These are phyloP conservation scores for Microbotryum saponariae DNA, from an alignment of 1,284 basidiomycete genomes.

Conservation along the genomic window DNA sequence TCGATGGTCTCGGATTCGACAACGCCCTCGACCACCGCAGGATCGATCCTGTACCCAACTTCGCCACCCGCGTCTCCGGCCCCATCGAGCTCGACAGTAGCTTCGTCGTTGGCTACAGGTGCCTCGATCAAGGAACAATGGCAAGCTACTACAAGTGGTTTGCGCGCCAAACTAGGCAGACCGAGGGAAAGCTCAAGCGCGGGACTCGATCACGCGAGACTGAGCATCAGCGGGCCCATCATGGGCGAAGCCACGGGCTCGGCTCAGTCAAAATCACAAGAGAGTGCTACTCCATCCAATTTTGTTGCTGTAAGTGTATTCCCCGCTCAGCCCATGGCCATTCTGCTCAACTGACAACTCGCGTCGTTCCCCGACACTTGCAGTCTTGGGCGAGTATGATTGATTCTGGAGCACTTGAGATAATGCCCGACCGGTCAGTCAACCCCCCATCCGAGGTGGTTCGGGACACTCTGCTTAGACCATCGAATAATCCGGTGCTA, in stretches of 20 bases:
- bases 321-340: background rate
- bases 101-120: background rate
- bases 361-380: slow-evolving; percentile 12
- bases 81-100: slow-evolving; percentile 1
- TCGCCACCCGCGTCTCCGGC: slow-evolving; percentile 7
- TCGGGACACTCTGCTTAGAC: too few species aligned
- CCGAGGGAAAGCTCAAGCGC: background rate
- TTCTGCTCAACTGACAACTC: background rate
- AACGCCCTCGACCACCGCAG: slow-evolving; percentile 1
- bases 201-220: slow-evolving; percentile 37
- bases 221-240: slow-evolving; percentile 42
- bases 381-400: slow-evolving; percentile 87
- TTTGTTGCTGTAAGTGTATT: slow-evolving; percentile 58
- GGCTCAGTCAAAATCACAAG: slow-evolving; percentile 32
- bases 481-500: slow-evolving; percentile 27
- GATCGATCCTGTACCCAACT: background rate
- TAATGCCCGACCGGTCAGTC: slow-evolving; percentile 50
- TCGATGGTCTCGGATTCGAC: slow-evolving; percentile 51
- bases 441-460: too few species aligned
- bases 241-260: slow-evolving; percentile 14
- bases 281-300: slow-evolving; percentile 44
- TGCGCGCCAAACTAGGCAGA: background rate
- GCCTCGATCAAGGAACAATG: slow-evolving; percentile 18
- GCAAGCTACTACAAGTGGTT: slow-evolving; percentile 8
- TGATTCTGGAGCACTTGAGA: slow-evolving; percentile 68